These are phyloP conservation scores for Martiniozyma abietophila DNA, from an alignment of 805 yeast genomes.

Conservation along the genomic window DNA sequence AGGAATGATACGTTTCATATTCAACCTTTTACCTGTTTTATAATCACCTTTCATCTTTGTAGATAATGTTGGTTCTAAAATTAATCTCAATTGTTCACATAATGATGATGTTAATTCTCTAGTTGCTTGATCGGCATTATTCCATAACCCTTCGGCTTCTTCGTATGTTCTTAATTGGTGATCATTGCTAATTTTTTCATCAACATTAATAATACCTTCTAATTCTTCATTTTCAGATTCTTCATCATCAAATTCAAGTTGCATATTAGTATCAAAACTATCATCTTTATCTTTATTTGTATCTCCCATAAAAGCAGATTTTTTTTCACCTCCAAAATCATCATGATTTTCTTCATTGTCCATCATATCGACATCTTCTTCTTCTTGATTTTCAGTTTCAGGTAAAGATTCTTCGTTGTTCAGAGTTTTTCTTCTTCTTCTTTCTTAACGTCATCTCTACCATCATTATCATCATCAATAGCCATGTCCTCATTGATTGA, in stretches of 20 bases:
- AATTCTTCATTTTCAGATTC: slow-evolving; percentile 23
- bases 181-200: slow-evolving; percentile 17
- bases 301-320: slow-evolving; percentile 17
- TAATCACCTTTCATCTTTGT: slow-evolving; percentile 93
- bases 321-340: slow-evolving; percentile 14
- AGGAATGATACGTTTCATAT: slow-evolving; percentile 96
- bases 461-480: slow-evolving; percentile 54
- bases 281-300: slow-evolving; percentile 22
- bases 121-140: slow-evolving; percentile 71
- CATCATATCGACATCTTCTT: slow-evolving; percentile 26
- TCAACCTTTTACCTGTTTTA: slow-evolving; percentile 92
- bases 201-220: no score
- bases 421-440: slow-evolving; percentile 23
- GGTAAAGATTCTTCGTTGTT: slow-evolving; percentile 7
- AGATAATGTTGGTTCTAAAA: slow-evolving; percentile 93
- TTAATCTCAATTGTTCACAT: slow-evolving; percentile 87
- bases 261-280: slow-evolving; percentile 38
- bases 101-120: slow-evolving; percentile 79
- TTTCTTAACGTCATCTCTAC: slow-evolving; percentile 26
- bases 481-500: slow-evolving; percentile 72
- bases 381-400: slow-evolving; percentile 17
- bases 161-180: slow-evolving; percentile 27
- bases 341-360: slow-evolving; percentile 16
- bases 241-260: slow-evolving; percentile 24
- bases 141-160: slow-evolving; percentile 76